Base-by-base conservation (phyloP, 1,284 basidiomycete species). In the Ganoderma sinense region DNA sequence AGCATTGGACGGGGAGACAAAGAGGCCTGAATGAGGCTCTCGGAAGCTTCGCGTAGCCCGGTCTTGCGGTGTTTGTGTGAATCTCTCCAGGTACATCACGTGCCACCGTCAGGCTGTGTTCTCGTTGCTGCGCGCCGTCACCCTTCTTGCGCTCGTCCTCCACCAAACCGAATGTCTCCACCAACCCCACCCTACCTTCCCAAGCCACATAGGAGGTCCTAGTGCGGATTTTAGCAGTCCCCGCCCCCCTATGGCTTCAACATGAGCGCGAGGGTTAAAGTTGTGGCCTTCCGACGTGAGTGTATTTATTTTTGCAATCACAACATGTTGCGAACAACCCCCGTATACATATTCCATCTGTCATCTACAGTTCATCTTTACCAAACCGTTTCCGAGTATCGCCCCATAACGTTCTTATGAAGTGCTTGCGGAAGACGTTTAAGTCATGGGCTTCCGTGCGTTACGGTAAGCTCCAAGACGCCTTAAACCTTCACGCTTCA, bases 1-100 rank as follows among this genome's bases (percentile, higher is more conserved):
- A 62, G 66, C 67, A 71, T 67, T 45, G 40, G 59, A 33, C 36
- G 65, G 55, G 67, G 62, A 67, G 59, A 64, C 36, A 55, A 20
- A 23, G 48, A 13, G n/a, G 23, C 23, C 45, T 48, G 48, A 51
- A 23, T 5, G 48, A 14, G 23, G 48, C 23, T 26, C 45, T 48
- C 45, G n/a, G 48, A 26, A 51, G 23, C 48, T 51, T 51, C 48
- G 48, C 48, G 23, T 51, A n/a, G 20, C 48, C 31, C 62, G 20
- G 55, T 65, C 55, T 26, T 5, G 20, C 53, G 18, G 55, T 59
- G 55, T 43, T 41, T 33, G 55, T 45, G 36, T n/a, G 40, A 29
- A 40, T 51, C 23, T 51, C 48, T 51, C 48, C 23, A 26, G 36
- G 3, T 26, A 10, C 48, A 26, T 48, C 66, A 56, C 53, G 53